Percentiles rank a stretch among this genome's conserved stretches.
Conservation (phyloP, 805 yeast genomes). For the Jamesozyma piceae region DNA sequence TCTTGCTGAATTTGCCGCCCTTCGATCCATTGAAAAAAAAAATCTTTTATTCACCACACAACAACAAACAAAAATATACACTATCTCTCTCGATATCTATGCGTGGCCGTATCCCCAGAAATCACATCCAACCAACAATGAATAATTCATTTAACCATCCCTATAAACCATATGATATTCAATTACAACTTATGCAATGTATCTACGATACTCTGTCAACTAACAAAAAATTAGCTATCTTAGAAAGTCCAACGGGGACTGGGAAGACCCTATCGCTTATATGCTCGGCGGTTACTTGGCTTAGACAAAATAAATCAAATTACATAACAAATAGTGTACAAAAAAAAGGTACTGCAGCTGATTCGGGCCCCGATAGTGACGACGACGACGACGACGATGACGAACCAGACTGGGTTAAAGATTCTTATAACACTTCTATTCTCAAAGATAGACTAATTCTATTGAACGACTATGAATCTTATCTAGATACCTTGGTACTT, state of each 20-base stretch:
- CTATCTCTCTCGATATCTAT: background rate
- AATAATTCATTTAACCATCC: conserved; percentile 50
- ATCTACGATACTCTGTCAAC: conserved; percentile 50
- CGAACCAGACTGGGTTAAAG: conserved; percentile 65
- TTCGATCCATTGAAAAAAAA: too few relatives aligned
- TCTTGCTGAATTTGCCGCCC: too few relatives aligned
- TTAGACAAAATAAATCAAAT: conserved; percentile 41
- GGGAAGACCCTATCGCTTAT: conserved; percentile 86
- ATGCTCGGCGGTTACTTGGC: conserved; percentile 80
- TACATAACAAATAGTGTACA: conserved; percentile 8
- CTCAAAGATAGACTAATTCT: conserved; percentile 18
- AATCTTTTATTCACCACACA: too few relatives aligned
- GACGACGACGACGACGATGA: conserved; percentile 33
- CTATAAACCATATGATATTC: conserved; percentile 71
- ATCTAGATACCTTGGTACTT: conserved; percentile 23
- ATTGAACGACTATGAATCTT: conserved; percentile 30
- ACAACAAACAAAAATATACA: background rate
- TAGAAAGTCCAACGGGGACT: conserved; percentile 92
- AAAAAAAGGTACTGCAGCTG: conserved; percentile 22
- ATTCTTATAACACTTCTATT: conserved; percentile 29
- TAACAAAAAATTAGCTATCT: conserved; percentile 58
- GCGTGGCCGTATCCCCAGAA: background rate
- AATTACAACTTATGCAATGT: conserved; percentile 62
- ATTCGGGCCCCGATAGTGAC: conserved; percentile 20
- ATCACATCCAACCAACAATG: background rate